Evolutionary conservation across 164 flowering plant genomes (phyloP), one percentile per base, ranked within the genome.

Genomic region (Vitis rupestris): DNA sequence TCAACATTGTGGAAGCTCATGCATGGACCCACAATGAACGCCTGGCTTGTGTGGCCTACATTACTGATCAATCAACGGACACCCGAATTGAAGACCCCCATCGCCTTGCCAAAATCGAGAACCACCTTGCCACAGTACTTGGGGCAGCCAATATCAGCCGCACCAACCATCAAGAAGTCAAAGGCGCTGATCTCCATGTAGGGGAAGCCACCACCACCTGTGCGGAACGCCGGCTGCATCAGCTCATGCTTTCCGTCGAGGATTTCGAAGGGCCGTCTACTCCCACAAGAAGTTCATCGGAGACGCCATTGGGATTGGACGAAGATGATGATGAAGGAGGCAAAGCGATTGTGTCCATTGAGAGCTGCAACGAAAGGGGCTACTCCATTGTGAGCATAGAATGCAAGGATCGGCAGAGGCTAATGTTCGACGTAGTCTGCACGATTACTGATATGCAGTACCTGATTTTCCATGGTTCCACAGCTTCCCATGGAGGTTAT

Each of bases 1-100:
- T 91, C 83, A 88, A 87, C 70, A 66, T 92, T 0, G 74, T 89
- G 11, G 91, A 83, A 54, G 98, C 96, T 4, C 88, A 88, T 13
- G 88, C 88, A 0, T 93, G 98, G 98, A 90, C 82, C 72, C 98
- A 93, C 82, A 92, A 92, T 37, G 80, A 75, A 1, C 71, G 84
- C 9, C 51, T 88, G 2, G 96, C 96, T 0, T 89, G 89, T 67
- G 84, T 92, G 2, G 87, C 83, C 16, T 76, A 85, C 75, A 78
- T 92, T 15, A 79, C 88, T 0, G 91, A 87, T 14, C 78, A 83
- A 11, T 76, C 75, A 14, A 72, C 82, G 0, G 75, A 79, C 37
- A 63, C 74, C 29, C 78, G 84, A 10, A 86, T 88, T 4, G 81
- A 74, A 7, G 89, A 90, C 50, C 87, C 84, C 12, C 7, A 27